phyloP scores from a whole-genome alignment of 1,139 yeast species.

The Sugiyamaella novakii region DNA sequence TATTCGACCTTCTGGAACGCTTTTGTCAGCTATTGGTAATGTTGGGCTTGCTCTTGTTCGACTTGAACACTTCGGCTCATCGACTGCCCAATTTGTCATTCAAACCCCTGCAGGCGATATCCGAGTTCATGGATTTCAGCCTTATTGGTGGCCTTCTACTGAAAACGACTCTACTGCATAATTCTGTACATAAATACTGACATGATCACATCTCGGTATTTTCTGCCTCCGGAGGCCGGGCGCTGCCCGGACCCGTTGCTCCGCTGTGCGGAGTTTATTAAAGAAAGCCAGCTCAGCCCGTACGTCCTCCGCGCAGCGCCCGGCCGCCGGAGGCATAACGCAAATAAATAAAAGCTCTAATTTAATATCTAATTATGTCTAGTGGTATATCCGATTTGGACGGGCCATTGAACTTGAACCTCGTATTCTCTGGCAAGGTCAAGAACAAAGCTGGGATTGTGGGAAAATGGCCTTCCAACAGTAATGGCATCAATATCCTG shows the following conservation, averaged over 20 bases:
- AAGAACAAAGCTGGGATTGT: conserved; percentile 53
- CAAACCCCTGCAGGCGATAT: conserved; percentile 38
- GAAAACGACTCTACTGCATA: conserved; percentile 26
- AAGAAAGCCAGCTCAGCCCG: too few relatives aligned
- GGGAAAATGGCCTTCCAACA: conserved; percentile 51
- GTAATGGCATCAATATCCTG: conserved; percentile 53
- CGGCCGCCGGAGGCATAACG: too few relatives aligned
- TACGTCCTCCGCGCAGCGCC: too few relatives aligned
- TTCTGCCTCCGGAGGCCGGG: conserved; percentile 9
- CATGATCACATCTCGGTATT: background rate
- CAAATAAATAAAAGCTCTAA: too few relatives aligned
- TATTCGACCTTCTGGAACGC: conserved; percentile 50
- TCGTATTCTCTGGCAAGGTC: conserved; percentile 54
- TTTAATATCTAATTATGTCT: too few relatives aligned
- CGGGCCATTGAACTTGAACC: conserved; percentile 46
- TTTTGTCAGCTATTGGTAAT: conserved; percentile 59
- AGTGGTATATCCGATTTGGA: conserved; percentile 45
- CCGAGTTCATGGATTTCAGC: conserved; percentile 54
- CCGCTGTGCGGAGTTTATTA: conserved; percentile 12
- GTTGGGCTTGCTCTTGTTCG: conserved; percentile 67
- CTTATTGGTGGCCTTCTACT: conserved; percentile 66
- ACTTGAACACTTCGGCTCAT: conserved; percentile 49
- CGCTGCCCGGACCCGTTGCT: conserved; percentile 14
- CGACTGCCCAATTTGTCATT: conserved; percentile 39
- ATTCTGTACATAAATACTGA: conserved; percentile 4